A percentile compares a stretch with the other conserved stretches of the same genome.
Evolutionary conservation across 164 flowering plant species (phyloP).

Genomic region (Tetracentron sinense): DNA sequence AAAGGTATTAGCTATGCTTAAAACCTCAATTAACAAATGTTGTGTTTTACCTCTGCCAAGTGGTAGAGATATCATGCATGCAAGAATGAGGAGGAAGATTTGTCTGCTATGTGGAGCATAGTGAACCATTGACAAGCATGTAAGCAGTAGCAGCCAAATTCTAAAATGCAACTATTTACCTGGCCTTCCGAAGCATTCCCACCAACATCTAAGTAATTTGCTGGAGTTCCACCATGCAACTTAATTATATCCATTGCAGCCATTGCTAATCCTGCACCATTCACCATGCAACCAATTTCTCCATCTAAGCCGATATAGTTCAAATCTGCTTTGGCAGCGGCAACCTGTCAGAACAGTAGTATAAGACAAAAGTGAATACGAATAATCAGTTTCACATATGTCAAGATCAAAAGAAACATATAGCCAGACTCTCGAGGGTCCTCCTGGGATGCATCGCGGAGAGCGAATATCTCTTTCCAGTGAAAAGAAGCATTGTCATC

Average conservation of each 20-base stretch:
- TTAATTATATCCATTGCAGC: constrained; percentile 99
- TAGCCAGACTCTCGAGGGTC: constrained; percentile 87
- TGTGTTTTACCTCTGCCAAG: not conserved
- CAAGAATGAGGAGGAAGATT: not conserved
- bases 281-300: constrained; percentile 99
- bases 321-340: constrained; percentile 94
- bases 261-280: constrained; percentile 99
- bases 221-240: constrained; percentile 98
- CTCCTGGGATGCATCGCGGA: constrained; percentile 92
- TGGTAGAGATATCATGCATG: not conserved
- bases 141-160: not conserved
- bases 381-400: not conserved
- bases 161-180: constrained; percentile 33
- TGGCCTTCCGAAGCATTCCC: constrained; percentile 98
- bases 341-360: constrained; percentile 46
- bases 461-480: constrained; percentile 83
- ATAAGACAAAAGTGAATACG: not conserved
- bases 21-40: too few species aligned
- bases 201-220: constrained; percentile 97
- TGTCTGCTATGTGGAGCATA: not conserved
- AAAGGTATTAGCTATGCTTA: too few species aligned
- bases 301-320: constrained; percentile 99
- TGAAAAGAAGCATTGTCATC: constrained; percentile 98
- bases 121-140: not conserved
- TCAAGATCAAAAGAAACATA: not conserved